phyloP scores from a whole-genome alignment of 1,139 yeast species.

The Wickerhamomyces sp. region DNA sequence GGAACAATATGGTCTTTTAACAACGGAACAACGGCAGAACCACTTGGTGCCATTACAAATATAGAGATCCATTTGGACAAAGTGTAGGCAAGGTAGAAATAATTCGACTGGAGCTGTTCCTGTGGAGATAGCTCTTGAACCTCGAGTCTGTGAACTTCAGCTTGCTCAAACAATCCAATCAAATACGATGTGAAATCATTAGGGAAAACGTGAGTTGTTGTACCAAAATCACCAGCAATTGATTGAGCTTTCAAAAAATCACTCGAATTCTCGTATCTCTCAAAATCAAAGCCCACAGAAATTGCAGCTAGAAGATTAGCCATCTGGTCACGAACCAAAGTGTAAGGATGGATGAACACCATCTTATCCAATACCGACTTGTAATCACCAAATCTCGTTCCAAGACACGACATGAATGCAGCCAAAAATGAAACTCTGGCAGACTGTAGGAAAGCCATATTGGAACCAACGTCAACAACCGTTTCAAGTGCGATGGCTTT shows the following conservation, averaged over 20 bases:
- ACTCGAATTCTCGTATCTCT: slow-evolving; percentile 39
- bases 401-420: slow-evolving; percentile 47
- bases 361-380: slow-evolving; percentile 41
- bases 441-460: slow-evolving; percentile 65
- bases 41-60: not conserved
- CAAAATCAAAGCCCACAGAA: slow-evolving; percentile 48
- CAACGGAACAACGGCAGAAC: slow-evolving; percentile 28
- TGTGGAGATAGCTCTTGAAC: slow-evolving; percentile 28
- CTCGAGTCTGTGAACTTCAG: slow-evolving; percentile 40
- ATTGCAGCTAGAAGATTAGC: slow-evolving; percentile 60
- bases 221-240: slow-evolving; percentile 31
- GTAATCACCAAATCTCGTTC: slow-evolving; percentile 55
- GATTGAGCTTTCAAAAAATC: slow-evolving; percentile 39
- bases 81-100: slow-evolving; percentile 32
- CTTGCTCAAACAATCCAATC: slow-evolving; percentile 34
- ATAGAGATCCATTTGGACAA: slow-evolving; percentile 23
- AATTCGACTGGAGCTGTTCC: slow-evolving; percentile 30
- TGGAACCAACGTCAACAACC: slow-evolving; percentile 46
- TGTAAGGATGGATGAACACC: slow-evolving; percentile 60
- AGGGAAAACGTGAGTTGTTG: slow-evolving; percentile 25
- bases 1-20: slow-evolving; percentile 54
- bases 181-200: slow-evolving; percentile 26
- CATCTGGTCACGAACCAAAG: slow-evolving; percentile 66
- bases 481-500: slow-evolving; percentile 38
- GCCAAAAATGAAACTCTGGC: slow-evolving; percentile 56